Evolutionary conservation across 805 yeast species (phyloP).

Genomic region (Starmerella stigmatis): DNA sequence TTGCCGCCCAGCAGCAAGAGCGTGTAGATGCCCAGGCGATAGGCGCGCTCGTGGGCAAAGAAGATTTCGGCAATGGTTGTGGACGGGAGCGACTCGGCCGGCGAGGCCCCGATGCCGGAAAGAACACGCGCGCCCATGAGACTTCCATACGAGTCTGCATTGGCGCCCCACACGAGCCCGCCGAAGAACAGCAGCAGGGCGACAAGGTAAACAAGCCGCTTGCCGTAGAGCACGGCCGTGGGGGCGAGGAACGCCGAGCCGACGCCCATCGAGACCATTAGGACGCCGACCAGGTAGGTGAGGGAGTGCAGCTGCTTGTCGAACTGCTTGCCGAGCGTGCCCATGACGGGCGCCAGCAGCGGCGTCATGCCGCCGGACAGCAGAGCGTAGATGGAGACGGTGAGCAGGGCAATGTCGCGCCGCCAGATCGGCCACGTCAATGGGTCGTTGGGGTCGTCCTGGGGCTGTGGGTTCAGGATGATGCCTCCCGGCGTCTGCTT

Average conservation of each 20-base stretch:
- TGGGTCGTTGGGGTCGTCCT: conserved; percentile 53
- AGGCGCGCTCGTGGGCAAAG: conserved; percentile 52
- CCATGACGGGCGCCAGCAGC: conserved; percentile 47
- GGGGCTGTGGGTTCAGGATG: conserved; percentile 52
- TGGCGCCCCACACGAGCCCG: conserved; percentile 48
- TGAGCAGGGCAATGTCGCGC: conserved; percentile 43
- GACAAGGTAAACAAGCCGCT: conserved; percentile 43
- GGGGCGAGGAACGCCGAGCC: conserved; percentile 52
- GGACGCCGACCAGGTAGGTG: conserved; percentile 48
- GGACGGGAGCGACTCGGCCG: conserved; percentile 50
- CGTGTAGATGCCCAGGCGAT: conserved; percentile 48
- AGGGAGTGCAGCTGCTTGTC: conserved; percentile 34
- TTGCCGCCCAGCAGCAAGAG: conserved; percentile 52
- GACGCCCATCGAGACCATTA: conserved; percentile 49
- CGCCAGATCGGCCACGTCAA: conserved; percentile 56
- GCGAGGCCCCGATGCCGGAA: conserved; percentile 51
- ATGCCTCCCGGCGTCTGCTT: conserved; percentile 42
- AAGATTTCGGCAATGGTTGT: conserved; percentile 53
- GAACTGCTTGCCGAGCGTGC: conserved; percentile 37
- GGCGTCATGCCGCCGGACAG: conserved; percentile 56
- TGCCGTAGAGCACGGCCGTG: conserved; percentile 47
- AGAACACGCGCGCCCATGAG: conserved; percentile 49
- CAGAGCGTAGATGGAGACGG: conserved; percentile 48
- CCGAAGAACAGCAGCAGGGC: conserved; percentile 42
- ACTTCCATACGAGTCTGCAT: conserved; percentile 39